A percentile compares a stretch with the other conserved stretches of the same genome.
Conservation (phyloP, 2,329 filamentous ascomycete species). For the Fusarium nematophilum region DNA sequence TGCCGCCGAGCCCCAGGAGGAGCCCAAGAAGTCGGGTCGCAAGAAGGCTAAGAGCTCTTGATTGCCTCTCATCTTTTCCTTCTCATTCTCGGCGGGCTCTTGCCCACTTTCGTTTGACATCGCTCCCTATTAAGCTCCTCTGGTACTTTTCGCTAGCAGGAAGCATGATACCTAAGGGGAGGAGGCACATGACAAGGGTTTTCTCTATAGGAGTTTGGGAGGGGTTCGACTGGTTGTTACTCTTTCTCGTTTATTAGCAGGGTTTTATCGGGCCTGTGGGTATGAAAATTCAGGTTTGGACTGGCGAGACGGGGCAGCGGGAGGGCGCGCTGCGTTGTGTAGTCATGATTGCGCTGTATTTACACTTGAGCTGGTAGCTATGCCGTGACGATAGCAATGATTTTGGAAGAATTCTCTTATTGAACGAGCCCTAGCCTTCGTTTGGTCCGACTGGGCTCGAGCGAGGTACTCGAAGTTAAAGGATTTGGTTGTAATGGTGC, state of each 20-base stretch:
- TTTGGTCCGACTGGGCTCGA: no score
- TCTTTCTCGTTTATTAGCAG: constrained; percentile 29
- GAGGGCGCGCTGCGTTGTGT: constrained; percentile 28
- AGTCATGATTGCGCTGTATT: constrained; percentile 41
- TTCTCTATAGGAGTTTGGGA: constrained; percentile 42
- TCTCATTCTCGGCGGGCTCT: constrained; percentile 33
- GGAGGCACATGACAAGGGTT: constrained; percentile 31
- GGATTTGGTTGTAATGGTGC: no score
- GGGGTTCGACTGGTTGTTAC: constrained; percentile 4
- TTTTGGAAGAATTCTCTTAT: no score
- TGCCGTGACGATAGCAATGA: constrained; percentile 48
- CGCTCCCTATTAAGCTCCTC: constrained; percentile 35
- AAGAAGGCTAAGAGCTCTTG: constrained; percentile 65
- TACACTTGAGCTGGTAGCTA: constrained; percentile 40
- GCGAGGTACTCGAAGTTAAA: no score
- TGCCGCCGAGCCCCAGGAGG: constrained; percentile 63
- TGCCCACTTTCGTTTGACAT: constrained; percentile 18
- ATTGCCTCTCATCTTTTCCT: constrained; percentile 28
- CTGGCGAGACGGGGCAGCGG: constrained; percentile 19
- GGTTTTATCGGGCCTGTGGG: constrained; percentile 23
- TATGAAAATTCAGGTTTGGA: constrained; percentile 23
- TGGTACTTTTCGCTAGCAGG: constrained; percentile 6
- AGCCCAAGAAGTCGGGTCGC: constrained; percentile 69
- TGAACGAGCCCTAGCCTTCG: no score
- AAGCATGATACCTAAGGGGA: constrained; percentile 43